These are phyloP conservation scores for Lactarius tabidus DNA, from an alignment of 768 basidiomycete species.

Conservation along the genomic window DNA sequence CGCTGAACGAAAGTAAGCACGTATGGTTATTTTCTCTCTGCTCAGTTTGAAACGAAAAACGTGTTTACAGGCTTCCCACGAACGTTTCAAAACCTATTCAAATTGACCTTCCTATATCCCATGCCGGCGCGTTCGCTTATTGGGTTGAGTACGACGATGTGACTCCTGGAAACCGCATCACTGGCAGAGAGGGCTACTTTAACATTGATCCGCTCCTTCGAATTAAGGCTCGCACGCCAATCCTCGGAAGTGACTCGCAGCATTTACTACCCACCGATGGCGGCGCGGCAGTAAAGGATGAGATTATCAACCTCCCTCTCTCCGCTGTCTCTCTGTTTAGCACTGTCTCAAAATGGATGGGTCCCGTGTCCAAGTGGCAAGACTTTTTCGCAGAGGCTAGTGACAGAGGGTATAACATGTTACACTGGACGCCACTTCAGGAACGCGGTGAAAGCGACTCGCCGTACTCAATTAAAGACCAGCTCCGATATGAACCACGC, in stretches of 20 bases:
- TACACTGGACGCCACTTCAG: slow-evolving; percentile 95
- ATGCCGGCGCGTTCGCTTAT: slow-evolving; percentile 93
- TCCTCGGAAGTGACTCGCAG: slow-evolving; percentile 54
- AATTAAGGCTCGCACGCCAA: slow-evolving; percentile 64
- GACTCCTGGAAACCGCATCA: slow-evolving; percentile 54
- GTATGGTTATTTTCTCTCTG: slow-evolving; percentile 6
- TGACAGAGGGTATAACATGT: slow-evolving; percentile 93
- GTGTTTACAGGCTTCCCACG: slow-evolving; percentile 60
- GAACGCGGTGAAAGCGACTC: slow-evolving; percentile 84
- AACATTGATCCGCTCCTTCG: slow-evolving; percentile 91
- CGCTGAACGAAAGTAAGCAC: slow-evolving; percentile 67
- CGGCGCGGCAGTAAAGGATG: slow-evolving; percentile 48
- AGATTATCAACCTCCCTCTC: slow-evolving; percentile 68
- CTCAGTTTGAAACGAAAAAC: slow-evolving; percentile 1
- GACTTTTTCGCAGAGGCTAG: slow-evolving; percentile 79
- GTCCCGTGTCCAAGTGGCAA: slow-evolving; percentile 71
- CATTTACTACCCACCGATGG: slow-evolving; percentile 50
- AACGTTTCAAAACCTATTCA: slow-evolving; percentile 89
- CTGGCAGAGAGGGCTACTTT: slow-evolving; percentile 90
- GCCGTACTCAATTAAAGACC: slow-evolving; percentile 91
- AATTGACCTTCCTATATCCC: slow-evolving; percentile 93
- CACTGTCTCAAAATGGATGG: slow-evolving; percentile 98
- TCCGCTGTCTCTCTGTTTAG: slow-evolving; percentile 88
- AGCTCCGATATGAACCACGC: slow-evolving; percentile 74
- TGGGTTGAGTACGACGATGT: slow-evolving; percentile 88